These are phyloP conservation scores for Globisporangium mamillatum DNA, from an alignment of 352 stramenopile species.

Conservation along the genomic window DNA sequence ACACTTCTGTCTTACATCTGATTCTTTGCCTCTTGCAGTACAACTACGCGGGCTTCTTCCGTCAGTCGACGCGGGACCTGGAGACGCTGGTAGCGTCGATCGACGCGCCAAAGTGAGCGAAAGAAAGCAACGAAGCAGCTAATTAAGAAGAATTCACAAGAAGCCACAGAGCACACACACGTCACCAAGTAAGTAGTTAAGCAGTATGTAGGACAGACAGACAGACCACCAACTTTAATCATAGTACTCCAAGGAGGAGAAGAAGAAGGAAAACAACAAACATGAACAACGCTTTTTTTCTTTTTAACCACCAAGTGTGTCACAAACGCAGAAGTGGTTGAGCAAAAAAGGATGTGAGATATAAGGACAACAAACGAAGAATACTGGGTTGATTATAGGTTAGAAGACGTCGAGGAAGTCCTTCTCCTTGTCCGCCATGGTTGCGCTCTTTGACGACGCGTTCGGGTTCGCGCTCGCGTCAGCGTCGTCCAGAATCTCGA, in stretches of 20 bases:
- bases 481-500: constrained; percentile 7
- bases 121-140: background rate
- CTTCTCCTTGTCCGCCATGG: constrained; percentile 30
- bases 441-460: constrained; percentile 1
- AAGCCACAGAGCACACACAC: background rate
- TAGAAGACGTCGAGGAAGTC: constrained; percentile 60
- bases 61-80: constrained; percentile 73
- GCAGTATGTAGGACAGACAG: constrained; percentile 1
- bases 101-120: constrained; percentile 28
- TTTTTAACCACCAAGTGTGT: background rate
- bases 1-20: background rate
- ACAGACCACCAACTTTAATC: background rate
- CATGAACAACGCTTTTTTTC: background rate
- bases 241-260: background rate
- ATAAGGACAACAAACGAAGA: constrained; percentile 1
- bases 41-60: constrained; percentile 85
- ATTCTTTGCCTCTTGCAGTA: constrained; percentile 39
- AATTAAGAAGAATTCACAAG: background rate
- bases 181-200: constrained; percentile 1
- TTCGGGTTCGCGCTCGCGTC: constrained; percentile 14
- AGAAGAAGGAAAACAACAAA: background rate
- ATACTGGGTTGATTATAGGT: constrained; percentile 7
- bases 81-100: constrained; percentile 62
- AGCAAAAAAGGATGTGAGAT: background rate
- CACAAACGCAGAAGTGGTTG: background rate